These are phyloP conservation scores for Rasamsonia emersonii DNA, from an alignment of 2,329 filamentous ascomycete species.

Conservation along the genomic window DNA sequence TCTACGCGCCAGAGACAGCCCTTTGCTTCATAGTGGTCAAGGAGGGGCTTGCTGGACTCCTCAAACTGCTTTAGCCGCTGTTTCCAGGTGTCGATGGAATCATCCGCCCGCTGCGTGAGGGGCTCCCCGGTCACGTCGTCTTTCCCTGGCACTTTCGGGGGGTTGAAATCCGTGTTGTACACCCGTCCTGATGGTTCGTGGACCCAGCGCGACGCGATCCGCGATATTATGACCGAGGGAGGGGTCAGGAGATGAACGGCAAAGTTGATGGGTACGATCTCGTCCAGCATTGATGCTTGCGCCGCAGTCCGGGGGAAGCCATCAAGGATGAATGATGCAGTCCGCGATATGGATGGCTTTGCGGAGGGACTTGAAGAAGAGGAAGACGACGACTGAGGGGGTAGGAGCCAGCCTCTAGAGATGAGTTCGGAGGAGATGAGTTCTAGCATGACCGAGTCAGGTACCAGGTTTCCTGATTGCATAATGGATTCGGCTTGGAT, in stretches of 20 bases:
- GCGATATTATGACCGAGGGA: constrained; percentile 73
- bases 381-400: constrained; percentile 15
- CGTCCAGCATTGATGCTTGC: constrained; percentile 71
- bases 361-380: constrained; percentile 21
- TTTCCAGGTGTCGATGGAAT: constrained; percentile 79
- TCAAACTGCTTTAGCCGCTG: constrained; percentile 73
- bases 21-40: constrained; percentile 80
- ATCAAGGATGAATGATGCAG: constrained; percentile 89
- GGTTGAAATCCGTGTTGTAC: constrained; percentile 91
- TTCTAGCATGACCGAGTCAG: constrained; percentile 82
- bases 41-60: constrained; percentile 72
- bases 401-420: constrained; percentile 70
- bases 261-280: constrained; percentile 85
- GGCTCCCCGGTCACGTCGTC: constrained; percentile 89
- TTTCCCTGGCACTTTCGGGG: constrained; percentile 66
- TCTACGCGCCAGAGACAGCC: constrained; percentile 80
- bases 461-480: constrained; percentile 79
- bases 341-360: constrained; percentile 38
- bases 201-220: constrained; percentile 88
- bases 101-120: constrained; percentile 74
- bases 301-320: constrained; percentile 83
- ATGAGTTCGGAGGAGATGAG: constrained; percentile 86
- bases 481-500: constrained; percentile 86
- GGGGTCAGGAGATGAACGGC: constrained; percentile 83
- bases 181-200: constrained; percentile 85